These are phyloP conservation scores for Acacia concinna DNA, from an alignment of 331 rosid genomes.

Conservation along the genomic window DNA sequence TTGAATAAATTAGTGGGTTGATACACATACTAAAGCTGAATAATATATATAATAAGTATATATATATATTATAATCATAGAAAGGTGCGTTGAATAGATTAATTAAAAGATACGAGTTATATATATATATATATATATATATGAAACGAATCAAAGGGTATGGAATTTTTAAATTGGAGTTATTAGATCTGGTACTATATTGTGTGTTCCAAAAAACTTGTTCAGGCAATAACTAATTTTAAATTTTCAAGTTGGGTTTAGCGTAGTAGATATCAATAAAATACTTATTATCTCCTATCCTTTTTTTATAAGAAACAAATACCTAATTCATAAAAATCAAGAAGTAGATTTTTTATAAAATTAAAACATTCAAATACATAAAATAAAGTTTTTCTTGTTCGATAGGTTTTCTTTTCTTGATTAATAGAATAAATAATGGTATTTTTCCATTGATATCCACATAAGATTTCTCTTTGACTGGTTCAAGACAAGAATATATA, in stretches of 20 bases:
- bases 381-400: constrained; percentile 20
- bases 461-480: background rate
- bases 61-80: background rate
- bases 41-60: background rate
- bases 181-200: background rate
- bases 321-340: background rate
- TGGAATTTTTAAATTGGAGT: background rate
- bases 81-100: background rate
- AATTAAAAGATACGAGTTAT: background rate
- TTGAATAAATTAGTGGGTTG: background rate
- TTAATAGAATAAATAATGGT: background rate
- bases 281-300: background rate
- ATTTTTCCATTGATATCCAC: background rate
- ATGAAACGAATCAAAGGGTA: background rate
- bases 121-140: no score
- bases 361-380: no score
- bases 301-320: no score
- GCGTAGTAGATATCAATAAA: background rate
- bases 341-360: no score
- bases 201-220: background rate
- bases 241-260: background rate
- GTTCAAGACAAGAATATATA: background rate
- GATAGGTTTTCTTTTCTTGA: constrained; percentile 10
- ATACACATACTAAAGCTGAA: background rate
- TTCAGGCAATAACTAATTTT: background rate